Base-by-base conservation (phyloP, 495 filamentous ascomycete species). In the Neurospora sp. region DNA sequence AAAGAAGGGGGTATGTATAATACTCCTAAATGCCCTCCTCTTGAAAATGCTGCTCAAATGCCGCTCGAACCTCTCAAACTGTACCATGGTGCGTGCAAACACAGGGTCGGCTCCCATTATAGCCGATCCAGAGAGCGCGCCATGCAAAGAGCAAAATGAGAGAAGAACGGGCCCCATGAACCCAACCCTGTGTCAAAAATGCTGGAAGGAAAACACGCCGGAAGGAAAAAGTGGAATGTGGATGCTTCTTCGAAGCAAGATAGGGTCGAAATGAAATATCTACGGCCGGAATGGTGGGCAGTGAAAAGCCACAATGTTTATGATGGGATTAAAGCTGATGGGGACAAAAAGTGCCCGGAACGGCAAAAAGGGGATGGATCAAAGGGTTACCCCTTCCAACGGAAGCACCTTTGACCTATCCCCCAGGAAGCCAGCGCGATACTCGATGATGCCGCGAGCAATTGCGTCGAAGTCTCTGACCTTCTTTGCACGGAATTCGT, bases 391-490 rank as follows among this genome's bases (percentile, higher is more conserved):
- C 14, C 77, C 77, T 14, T 80, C 82, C 71, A 86, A 74, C 48
- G 77, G 82, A 73, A 84, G 82, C 41, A 88, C 79, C 83, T 84
- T 87, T 76, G 83, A 84, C 70, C 81, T 80, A 77, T 88, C 86
- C 41, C 83, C 83, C 61, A 85, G 82, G 72, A 88, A 86, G 65
- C 82, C 80, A 71, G 81, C 75, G 85, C 96, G 93, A 82, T 92
- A 96, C 77, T 91, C 88, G 78, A 92, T 88, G 82, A 99, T 97
- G 75, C 91, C 89, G 74, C 87, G 80, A 68, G 93, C 93, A 80
- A 98, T 93, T 71, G 86, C 89, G 77, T 89, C 87, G 79, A 96
- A 94, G 76, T 97, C 93, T 81, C 88, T 91, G 77, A 92, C 87
- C 80, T 92, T 91, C 75, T 89, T 88, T 79, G 84, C 83, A 74